Conservation (phyloP, 768 basidiomycete species). For the Amanita fuliginea region DNA sequence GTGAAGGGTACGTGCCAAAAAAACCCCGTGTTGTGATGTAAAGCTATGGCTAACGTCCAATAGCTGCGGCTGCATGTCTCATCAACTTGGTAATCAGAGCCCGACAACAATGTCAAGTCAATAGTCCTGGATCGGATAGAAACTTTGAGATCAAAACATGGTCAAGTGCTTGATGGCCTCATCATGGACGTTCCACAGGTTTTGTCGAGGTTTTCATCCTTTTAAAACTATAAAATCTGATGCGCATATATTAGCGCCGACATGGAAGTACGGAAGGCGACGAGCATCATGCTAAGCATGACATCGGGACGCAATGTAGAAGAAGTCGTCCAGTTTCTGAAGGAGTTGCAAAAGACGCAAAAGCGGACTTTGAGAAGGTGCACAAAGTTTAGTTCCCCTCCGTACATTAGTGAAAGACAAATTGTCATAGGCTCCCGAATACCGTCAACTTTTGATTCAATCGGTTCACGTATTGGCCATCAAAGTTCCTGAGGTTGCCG, state of each 20-base stretch:
- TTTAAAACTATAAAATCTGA: conserved; percentile 1
- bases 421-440: conserved; percentile 73
- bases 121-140: conserved; percentile 94
- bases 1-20: conserved; percentile 59
- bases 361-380: conserved; percentile 89
- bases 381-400: not conserved
- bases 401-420: not conserved
- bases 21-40: not conserved
- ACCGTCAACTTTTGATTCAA: conserved; percentile 92
- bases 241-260: conserved; percentile 53
- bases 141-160: conserved; percentile 70
- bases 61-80: conserved; percentile 83
- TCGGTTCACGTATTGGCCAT: conserved; percentile 95
- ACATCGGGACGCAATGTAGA: conserved; percentile 92
- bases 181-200: conserved; percentile 96
- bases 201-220: conserved; percentile 48
- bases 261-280: conserved; percentile 93
- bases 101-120: conserved; percentile 98
- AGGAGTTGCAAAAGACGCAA: conserved; percentile 89
- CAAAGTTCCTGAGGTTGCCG: conserved; percentile 94
- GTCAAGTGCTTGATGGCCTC: conserved; percentile 77
- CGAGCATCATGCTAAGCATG: conserved; percentile 84
- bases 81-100: conserved; percentile 89
- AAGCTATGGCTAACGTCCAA: conserved; percentile 2
- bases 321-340: conserved; percentile 92